A percentile compares a stretch with the other conserved stretches of the same genome.
Conservation (phyloP, 2,329 filamentous ascomycete genomes). For the Colletotrichum theobromicola region DNA sequence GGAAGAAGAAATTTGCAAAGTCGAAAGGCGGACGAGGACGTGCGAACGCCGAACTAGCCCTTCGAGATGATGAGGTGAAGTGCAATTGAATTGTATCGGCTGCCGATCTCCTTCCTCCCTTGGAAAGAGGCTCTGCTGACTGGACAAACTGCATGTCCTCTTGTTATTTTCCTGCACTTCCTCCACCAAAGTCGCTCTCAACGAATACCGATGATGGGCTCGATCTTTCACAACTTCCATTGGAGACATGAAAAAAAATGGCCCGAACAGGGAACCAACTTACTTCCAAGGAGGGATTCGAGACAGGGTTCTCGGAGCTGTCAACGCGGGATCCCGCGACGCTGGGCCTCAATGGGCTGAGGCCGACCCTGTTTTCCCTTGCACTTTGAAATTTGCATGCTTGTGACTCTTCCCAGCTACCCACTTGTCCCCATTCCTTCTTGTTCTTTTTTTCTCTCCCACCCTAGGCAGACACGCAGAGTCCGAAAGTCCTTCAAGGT, state of each 20-base stretch:
- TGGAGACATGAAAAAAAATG: background rate
- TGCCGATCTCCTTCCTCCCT: background rate
- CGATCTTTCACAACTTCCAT: background rate
- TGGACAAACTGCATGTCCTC: background rate
- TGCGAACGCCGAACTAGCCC: background rate
- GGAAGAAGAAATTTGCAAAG: background rate
- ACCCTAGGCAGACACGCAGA: background rate
- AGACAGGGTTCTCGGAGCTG: constrained; percentile 16
- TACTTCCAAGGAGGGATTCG: background rate
- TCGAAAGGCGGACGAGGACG: background rate
- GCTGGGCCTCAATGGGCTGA: constrained; percentile 1
- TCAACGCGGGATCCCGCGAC: constrained; percentile 18
- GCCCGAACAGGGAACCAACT: background rate
- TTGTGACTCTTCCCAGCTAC: constrained; percentile 1
- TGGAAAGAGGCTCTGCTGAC: constrained; percentile 1
- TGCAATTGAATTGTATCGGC: background rate
- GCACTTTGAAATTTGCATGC: background rate
- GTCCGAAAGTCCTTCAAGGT: background rate
- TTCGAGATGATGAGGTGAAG: background rate
- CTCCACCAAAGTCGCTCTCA: background rate
- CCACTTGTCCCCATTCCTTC: background rate
- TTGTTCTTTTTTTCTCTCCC: background rate
- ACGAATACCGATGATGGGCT: background rate
- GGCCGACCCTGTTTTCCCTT: background rate
- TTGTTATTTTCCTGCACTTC: background rate